These are phyloP conservation scores for Fusarium scirpi DNA, from an alignment of 2,329 filamentous ascomycete genomes.

Conservation along the genomic window DNA sequence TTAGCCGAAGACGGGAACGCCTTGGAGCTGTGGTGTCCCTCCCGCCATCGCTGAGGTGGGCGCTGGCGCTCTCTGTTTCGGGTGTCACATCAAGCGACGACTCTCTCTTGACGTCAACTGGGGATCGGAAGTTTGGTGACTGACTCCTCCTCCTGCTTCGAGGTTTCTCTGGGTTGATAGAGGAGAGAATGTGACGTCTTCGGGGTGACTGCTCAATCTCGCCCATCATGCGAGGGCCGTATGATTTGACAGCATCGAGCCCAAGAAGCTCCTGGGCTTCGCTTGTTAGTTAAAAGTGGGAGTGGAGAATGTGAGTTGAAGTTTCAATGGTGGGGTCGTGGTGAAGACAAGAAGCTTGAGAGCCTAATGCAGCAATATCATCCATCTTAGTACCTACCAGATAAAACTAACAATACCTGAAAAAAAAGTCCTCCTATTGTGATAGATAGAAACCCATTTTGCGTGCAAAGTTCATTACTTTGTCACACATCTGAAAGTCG, in stretches of 20 bases:
- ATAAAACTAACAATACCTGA: background rate
- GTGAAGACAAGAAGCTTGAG: conserved; percentile 1
- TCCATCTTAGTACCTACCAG: background rate
- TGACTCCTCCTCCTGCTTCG: conserved; percentile 19
- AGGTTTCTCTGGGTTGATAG: conserved; percentile 55
- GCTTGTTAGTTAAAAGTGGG: background rate
- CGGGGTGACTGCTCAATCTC: conserved; percentile 52
- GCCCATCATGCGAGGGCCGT: conserved; percentile 51
- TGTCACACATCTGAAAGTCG: background rate
- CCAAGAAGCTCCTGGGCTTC: conserved; percentile 4
- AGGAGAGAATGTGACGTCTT: conserved; percentile 63
- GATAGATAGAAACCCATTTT: background rate
- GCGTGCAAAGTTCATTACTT: background rate
- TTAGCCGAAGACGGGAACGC: conserved; percentile 52
- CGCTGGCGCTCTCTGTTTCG: conserved; percentile 15
- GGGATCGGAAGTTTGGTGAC: conserved; percentile 19
- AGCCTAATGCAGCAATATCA: background rate
- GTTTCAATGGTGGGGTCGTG: conserved; percentile 18
- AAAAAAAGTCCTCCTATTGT: background rate
- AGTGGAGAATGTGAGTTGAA: conserved; percentile 8
- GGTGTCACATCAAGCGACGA: conserved; percentile 11
- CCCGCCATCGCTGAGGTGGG: conserved; percentile 26
- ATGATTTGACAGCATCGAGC: conserved; percentile 23
- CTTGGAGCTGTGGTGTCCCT: conserved; percentile 46
- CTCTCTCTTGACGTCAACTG: conserved; percentile 15